Percentiles rank a stretch among this genome's conserved stretches.
These are phyloP conservation scores for Luffa aegyptiaca DNA, from an alignment of 306 rosid species.

Conservation along the genomic window DNA sequence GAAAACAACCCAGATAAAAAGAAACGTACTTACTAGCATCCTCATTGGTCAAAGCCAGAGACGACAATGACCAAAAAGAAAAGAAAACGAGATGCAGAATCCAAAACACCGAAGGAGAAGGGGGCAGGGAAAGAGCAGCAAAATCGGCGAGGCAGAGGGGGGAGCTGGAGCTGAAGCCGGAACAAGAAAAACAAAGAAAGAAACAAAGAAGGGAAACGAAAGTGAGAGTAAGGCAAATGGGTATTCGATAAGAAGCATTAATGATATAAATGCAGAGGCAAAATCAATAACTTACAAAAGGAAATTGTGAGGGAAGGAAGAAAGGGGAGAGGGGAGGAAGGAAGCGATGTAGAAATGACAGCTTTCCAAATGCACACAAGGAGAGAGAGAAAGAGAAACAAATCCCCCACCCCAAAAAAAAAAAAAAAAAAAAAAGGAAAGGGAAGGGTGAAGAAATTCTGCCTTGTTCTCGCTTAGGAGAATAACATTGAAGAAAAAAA, in stretches of 20 bases:
- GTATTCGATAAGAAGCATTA: slow-evolving; percentile 45
- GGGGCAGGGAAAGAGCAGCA: slow-evolving; percentile 6
- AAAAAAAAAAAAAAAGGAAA: neutral
- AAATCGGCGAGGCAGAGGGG: slow-evolving; percentile 14
- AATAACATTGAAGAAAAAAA: neutral
- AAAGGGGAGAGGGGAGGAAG: neutral
- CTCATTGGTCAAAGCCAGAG: slow-evolving; percentile 57
- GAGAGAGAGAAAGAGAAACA: neutral
- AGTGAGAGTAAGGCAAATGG: slow-evolving; percentile 17
- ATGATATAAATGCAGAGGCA: slow-evolving; percentile 53
- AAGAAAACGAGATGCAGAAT: slow-evolving; percentile 23
- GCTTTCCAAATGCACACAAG: slow-evolving; percentile 21
- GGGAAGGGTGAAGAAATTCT: neutral
- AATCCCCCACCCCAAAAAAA: too few relatives aligned
- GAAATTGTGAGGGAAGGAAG: slow-evolving; percentile 7
- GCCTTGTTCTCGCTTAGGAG: neutral
- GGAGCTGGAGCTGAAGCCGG: slow-evolving; percentile 2
- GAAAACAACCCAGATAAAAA: slow-evolving; percentile 24
- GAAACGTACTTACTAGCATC: slow-evolving; percentile 98
- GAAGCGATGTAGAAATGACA: slow-evolving; percentile 33
- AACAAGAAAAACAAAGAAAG: neutral
- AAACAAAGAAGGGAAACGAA: neutral
- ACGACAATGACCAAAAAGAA: slow-evolving; percentile 36
- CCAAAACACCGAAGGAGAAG: slow-evolving; percentile 17
- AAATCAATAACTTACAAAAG: slow-evolving; percentile 31